Evolutionary conservation across 2,329 filamentous ascomycete genomes (phyloP).

Genomic region (Claviceps capensis): DNA sequence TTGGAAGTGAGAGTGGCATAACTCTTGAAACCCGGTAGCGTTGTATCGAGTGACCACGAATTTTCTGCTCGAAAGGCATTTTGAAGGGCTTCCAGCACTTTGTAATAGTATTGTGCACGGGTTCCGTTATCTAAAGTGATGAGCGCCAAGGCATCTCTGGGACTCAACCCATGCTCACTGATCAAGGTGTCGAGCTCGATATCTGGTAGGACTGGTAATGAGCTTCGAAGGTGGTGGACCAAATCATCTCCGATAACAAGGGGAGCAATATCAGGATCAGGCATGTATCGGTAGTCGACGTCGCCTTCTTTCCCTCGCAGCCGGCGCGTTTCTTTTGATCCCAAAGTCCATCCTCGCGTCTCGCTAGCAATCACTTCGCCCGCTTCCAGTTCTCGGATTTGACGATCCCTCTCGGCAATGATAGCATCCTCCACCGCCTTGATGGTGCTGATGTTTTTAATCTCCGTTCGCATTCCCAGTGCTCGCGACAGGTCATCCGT

Average conservation of each 20-base stretch:
- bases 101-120: constrained; percentile 69
- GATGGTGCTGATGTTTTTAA: constrained; percentile 93
- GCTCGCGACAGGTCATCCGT: constrained; percentile 26
- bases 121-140: constrained; percentile 65
- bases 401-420: constrained; percentile 76
- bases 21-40: constrained; percentile 16
- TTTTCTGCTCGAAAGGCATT: constrained; percentile 13
- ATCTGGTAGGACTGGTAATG: constrained; percentile 61
- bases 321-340: constrained; percentile 65
- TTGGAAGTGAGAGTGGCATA: constrained; percentile 40
- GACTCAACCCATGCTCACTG: constrained; percentile 50
- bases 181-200: constrained; percentile 50
- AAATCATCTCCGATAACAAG: constrained; percentile 62
- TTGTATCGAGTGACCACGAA: neutral
- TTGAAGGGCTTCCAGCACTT: constrained; percentile 40
- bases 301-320: constrained; percentile 90
- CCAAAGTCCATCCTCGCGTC: constrained; percentile 85
- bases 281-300: constrained; percentile 97
- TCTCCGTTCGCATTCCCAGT: constrained; percentile 82
- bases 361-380: constrained; percentile 70
- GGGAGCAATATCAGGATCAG: constrained; percentile 79
- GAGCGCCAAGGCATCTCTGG: constrained; percentile 74
- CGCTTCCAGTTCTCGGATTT: constrained; percentile 65
- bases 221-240: constrained; percentile 45
- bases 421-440: constrained; percentile 93